These are phyloP conservation scores for Verbena officinalis DNA, from an alignment of 257 asterid species.

Conservation along the genomic window DNA sequence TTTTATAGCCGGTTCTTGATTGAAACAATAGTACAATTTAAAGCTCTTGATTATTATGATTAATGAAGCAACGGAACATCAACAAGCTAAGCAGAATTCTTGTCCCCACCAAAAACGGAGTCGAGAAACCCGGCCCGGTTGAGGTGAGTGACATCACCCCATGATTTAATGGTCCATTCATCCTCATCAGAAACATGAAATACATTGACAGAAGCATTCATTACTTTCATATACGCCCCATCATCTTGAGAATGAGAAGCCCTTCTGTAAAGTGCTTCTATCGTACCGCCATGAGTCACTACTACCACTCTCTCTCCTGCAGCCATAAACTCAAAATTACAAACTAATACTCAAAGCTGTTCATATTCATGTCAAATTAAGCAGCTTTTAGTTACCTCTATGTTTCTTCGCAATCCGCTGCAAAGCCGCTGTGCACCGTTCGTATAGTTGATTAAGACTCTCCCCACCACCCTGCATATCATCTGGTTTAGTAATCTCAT, in stretches of 20 bases:
- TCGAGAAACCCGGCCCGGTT: slow-evolving; percentile 53
- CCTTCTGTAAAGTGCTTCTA: slow-evolving; percentile 64
- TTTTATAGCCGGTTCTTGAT: too few relatives aligned
- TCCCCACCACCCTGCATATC: slow-evolving; percentile 90
- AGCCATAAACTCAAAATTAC: slow-evolving; percentile 24
- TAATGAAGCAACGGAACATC: too few relatives aligned
- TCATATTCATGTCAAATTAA: neutral
- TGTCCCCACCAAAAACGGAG: slow-evolving; percentile 88
- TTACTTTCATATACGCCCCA: slow-evolving; percentile 50
- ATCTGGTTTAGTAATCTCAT: slow-evolving; percentile 8
- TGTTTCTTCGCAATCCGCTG: slow-evolving; percentile 69
- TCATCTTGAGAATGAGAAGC: slow-evolving; percentile 63
- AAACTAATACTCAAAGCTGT: neutral
- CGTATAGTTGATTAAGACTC: slow-evolving; percentile 75
- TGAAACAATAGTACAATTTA: too few relatives aligned
- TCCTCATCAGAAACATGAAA: slow-evolving; percentile 59
- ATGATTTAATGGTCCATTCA: slow-evolving; percentile 67
- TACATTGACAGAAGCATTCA: slow-evolving; percentile 67
- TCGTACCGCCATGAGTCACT: slow-evolving; percentile 86
- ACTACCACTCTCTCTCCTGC: slow-evolving; percentile 89
- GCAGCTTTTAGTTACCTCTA: slow-evolving; percentile 49
- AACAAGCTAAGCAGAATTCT: slow-evolving; percentile 62
- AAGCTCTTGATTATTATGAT: too few relatives aligned
- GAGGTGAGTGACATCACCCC: slow-evolving; percentile 87
- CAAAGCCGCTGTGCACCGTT: slow-evolving; percentile 67